Base-by-base conservation (phyloP, 2,329 filamentous ascomycete species). In the Alternaria ethzedia region DNA sequence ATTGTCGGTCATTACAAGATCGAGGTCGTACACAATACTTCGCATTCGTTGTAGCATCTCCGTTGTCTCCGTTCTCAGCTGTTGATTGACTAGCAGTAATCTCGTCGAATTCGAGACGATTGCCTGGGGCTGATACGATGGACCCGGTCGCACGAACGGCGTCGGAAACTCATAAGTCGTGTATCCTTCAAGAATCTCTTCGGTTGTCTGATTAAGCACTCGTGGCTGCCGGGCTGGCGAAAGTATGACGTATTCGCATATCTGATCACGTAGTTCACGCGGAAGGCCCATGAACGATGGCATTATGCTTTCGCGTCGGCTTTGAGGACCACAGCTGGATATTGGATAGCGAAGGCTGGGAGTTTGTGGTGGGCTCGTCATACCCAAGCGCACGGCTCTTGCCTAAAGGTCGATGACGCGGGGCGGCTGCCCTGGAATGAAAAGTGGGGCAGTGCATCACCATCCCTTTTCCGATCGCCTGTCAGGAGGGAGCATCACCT, bases 231-330 rank as follows among this genome's bases (percentile, higher is more conserved):
- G 54, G 26, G 41, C 36, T 15, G 54, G 17, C 10, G 61, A 55
- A 45, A 45, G 28, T 41, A 70, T 41, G 36, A 61, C 64, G 32
- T 63, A 59, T n/a, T 23, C 55, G 45, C 63, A 60, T 20, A 71
- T 71, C 23, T 65, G 54, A 50, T 70, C 65, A 49, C 67, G 69
- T 8, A 71, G 36, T 54, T 71, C 67, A 36, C 65, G 67, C 11
- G 67, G 65, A 28, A 71, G 20, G 25, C 59, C 45, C 54, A 67
- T 54, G 28, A 71, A 2, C 36, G 36, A 41, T 1, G 36, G 36
- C 36, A 41, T 41, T 41, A 2, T 41, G 36, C 15, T 41, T 3
- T 41, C 15, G 36, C n/a, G 36, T 41, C 36, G 36, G 32, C 15
- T 1, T 36, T 36, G 32, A 36, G 32, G 32, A 36, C 32, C 32